Evolutionary conservation across 768 basidiomycete species (phyloP), one percentile per base, ranked within the genome.

Genomic region (Boletus rex-veris): DNA sequence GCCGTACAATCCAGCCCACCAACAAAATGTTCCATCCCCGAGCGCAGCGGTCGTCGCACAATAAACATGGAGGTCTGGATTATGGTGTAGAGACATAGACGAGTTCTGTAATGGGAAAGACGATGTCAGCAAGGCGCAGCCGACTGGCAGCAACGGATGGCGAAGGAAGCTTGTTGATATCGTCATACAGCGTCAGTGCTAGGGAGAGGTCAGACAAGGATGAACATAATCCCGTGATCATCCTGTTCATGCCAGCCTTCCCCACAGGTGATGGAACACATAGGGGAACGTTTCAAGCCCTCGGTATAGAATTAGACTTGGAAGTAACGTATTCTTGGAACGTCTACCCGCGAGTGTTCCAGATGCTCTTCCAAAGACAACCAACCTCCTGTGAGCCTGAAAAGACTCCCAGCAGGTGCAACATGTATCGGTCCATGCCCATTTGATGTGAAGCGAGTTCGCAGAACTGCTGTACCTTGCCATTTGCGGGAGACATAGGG

Each of bases 351-450:
- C 55, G 47, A 6, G 43, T 58, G 24, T 53, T 53, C 58, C 58
- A 59, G n/a, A 48, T 14, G 9, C 55, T 58, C 2, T 1, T 21
- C 38, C 37, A 7, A 1, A 52, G 50, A 14, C 8, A 21, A 7
- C 54, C 56, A 10, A 7, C 3, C 12, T 18, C 0, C 9, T 35
- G 38, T 6, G 31, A 39, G 7, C 28, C 12, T 1, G 48, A 50
- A 9, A 6, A 44, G 3, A 58, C 57, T 3, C 28, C 57, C 0
- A n/a, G 46, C 3, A 57, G 57, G 19, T 58, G 11, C 58, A 58
- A 10, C 57, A 57, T 1, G 57, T 58, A 14, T 57, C 57, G 3
- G n/a, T 38, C 56, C 56, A 56, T 4, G 36, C 54, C 57, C 57
- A 56, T 24, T 24, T 24, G 24, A 5, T 24, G 24, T 24, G 24